phyloP scores from a whole-genome alignment of 805 yeast genomes.

The Komagataella pseudopastoris region DNA sequence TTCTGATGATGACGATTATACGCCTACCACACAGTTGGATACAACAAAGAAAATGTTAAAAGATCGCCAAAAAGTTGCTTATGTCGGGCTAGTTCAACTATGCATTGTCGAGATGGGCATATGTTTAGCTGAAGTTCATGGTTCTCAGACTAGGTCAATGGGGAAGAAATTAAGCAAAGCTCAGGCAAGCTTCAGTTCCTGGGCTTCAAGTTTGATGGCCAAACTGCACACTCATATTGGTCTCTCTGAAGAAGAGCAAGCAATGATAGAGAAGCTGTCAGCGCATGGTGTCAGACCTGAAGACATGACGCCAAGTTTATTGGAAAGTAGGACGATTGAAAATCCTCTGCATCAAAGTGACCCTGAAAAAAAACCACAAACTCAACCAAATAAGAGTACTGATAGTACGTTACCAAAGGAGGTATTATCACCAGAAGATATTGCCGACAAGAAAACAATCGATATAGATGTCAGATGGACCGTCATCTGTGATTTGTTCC shows the following conservation, averaged over 20 bases:
- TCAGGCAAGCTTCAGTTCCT: constrained; percentile 69
- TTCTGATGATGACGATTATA: constrained; percentile 20
- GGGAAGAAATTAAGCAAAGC: constrained; percentile 49
- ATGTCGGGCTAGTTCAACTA: constrained; percentile 73
- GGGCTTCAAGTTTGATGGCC: constrained; percentile 66
- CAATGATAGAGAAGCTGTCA: constrained; percentile 79
- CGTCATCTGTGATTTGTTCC: constrained; percentile 77
- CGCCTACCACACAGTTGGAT: constrained; percentile 53
- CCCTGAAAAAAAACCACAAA: constrained; percentile 5
- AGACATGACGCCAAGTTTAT: constrained; percentile 57
- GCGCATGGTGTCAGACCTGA: constrained; percentile 66
- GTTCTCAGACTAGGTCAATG: constrained; percentile 35
- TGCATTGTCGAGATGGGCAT: constrained; percentile 72
- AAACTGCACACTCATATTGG: constrained; percentile 72
- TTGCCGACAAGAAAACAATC: constrained; percentile 21
- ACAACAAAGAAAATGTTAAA: constrained; percentile 71
- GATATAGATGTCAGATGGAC: constrained; percentile 88
- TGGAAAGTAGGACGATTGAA: constrained; percentile 31
- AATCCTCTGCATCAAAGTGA: constrained; percentile 30
- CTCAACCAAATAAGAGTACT: constrained; percentile 5
- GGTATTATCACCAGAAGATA: constrained; percentile 17
- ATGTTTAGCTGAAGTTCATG: constrained; percentile 49
- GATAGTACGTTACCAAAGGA: constrained; percentile 3
- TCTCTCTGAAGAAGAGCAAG: constrained; percentile 59
- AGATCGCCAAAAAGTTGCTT: constrained; percentile 83